These are phyloP conservation scores for Obelidium mucronatum DNA, from an alignment of 192 early-diverging fungal genomes.

Conservation along the genomic window DNA sequence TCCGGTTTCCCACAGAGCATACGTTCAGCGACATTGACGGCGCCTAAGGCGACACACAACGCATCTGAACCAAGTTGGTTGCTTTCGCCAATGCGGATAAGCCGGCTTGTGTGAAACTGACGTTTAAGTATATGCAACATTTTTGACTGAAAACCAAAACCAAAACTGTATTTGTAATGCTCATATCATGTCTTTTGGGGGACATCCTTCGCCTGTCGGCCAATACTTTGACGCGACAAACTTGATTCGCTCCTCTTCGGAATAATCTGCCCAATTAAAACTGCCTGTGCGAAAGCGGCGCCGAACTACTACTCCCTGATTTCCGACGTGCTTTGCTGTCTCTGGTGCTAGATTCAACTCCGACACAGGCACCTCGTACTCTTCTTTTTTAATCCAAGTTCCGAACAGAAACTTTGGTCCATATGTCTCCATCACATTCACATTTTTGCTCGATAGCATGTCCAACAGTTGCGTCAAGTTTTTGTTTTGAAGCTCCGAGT, in stretches of 20 bases:
- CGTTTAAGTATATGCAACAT: background rate
- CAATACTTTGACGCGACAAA: conserved; percentile 54
- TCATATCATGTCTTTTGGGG: conserved; percentile 39
- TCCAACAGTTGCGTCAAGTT: conserved; percentile 38
- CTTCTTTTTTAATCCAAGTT: conserved; percentile 62
- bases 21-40: background rate
- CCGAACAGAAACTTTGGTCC: conserved; percentile 52
- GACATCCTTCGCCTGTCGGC: conserved; percentile 32
- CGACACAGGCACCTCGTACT: conserved; percentile 30
- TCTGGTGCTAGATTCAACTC: conserved; percentile 12
- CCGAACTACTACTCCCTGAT: conserved; percentile 38
- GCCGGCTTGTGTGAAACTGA: background rate
- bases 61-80: background rate
- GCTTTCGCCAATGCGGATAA: background rate
- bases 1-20: background rate
- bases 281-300: conserved; percentile 45
- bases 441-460: conserved; percentile 40
- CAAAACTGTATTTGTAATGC: background rate
- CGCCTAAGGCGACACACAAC: background rate
- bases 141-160: too few relatives aligned
- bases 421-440: conserved; percentile 35
- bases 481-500: conserved; percentile 46
- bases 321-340: conserved; percentile 39
- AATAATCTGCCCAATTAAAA: conserved; percentile 66
- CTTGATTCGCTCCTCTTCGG: conserved; percentile 39